These are phyloP conservation scores for Posidonia australis DNA, from an alignment of 106 monocot species.

Conservation along the genomic window DNA sequence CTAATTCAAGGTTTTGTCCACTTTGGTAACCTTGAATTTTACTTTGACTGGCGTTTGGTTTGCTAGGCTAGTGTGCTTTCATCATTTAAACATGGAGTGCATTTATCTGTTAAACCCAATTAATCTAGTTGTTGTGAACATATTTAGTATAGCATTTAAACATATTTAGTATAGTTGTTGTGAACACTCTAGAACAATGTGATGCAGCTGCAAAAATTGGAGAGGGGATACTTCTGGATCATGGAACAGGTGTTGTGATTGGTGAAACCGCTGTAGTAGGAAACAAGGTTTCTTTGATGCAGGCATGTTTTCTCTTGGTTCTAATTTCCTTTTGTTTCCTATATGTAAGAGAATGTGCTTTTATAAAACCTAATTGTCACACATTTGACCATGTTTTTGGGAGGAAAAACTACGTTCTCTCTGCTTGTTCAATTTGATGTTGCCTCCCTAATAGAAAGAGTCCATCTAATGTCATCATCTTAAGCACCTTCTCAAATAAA, in stretches of 20 bases:
- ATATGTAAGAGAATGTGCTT: background rate
- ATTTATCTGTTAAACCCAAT: too few relatives aligned
- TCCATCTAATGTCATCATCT: background rate
- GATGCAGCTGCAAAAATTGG: conserved; percentile 81
- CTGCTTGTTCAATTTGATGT: background rate
- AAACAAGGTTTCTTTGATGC: conserved; percentile 81
- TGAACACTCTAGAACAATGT: background rate
- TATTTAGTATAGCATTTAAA: background rate
- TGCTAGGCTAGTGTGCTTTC: too few relatives aligned
- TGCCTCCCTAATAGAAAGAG: background rate
- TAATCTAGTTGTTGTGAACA: background rate
- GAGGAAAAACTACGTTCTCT: background rate
- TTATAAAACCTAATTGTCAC: background rate
- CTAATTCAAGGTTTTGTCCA: too few relatives aligned
- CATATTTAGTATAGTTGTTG: too few relatives aligned
- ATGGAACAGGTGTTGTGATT: conserved; percentile 84
- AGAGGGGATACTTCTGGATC: conserved; percentile 84
- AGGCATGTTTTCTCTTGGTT: conserved; percentile 33
- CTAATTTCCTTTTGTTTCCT: background rate
- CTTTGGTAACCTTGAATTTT: too few relatives aligned
- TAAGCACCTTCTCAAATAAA: too few relatives aligned
- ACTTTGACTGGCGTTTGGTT: too few relatives aligned
- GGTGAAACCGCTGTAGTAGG: conserved; percentile 90
- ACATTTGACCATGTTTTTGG: background rate
- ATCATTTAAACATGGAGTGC: too few relatives aligned